Base-by-base conservation (phyloP, 257 asterid genomes). In the Solanum neorickii region DNA sequence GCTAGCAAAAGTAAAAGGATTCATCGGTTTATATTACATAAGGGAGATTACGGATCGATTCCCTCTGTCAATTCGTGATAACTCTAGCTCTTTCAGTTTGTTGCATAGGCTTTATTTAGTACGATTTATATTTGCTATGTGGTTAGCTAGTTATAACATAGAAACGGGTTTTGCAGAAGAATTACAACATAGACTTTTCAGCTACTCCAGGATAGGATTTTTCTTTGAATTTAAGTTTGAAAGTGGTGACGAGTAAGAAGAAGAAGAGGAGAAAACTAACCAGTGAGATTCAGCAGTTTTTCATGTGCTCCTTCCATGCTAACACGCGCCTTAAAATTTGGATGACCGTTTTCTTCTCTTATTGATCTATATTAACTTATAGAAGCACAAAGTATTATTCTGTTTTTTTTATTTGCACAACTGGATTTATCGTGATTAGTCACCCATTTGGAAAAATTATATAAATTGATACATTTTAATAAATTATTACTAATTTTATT, bases 1-100 rank as follows among this genome's bases (percentile, higher is more conserved):
- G 60, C 60, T 52, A 52, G 23, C 60, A 52, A 52, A 0, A 16
- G 60, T 15, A 3, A 3, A 47, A 14, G 9, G 60, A 1, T 16
- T 52, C 23, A 16, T 52, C 60, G 21, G 1, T 5, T 0, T 0
- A 5, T 18, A 15, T 59, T 20, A 8, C 0, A 56, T 3, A 20
- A 56, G 25, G n/a, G 5, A 59, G 25, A 2, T 18, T 12, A 59
- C 12, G 3, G 25, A 59, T 59, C 27, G 66, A 59, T 20, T 59
- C 1, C 5, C 66, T 25, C 0, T 18, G 25, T 20, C 66, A 8
- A 56, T 20, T 7, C 66, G 2, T 3, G 10, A 1, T 56, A 18
- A 20, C 25, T 7, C 12, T 59, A 20, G 66, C 10, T 60, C 27
- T 9, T 13, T 21, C 12, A 9, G 29, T 9, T 23, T 9, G 1